These are phyloP conservation scores for Penicillium silybi DNA, from an alignment of 495 filamentous ascomycete species.

Conservation along the genomic window DNA sequence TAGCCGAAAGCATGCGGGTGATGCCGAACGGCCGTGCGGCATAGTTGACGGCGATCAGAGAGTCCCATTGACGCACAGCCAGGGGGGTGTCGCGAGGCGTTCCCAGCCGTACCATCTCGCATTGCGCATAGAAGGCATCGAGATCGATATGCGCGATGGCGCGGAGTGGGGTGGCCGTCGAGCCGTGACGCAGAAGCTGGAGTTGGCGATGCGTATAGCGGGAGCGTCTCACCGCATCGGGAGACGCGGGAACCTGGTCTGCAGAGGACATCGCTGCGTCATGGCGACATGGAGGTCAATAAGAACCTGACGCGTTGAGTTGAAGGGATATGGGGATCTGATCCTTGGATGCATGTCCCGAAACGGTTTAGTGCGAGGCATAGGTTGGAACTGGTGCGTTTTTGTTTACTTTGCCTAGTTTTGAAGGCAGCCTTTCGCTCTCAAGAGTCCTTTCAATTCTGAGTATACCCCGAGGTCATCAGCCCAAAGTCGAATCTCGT, in stretches of 20 bases:
- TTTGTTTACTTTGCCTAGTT: not conserved
- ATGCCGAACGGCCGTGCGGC: constrained; percentile 79
- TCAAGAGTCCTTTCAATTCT: constrained; percentile 1
- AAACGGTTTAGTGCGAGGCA: constrained; percentile 22
- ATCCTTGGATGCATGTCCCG: constrained; percentile 6
- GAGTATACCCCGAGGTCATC: not conserved
- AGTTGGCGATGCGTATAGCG: constrained; percentile 84
- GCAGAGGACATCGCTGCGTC: constrained; percentile 25
- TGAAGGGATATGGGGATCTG: not conserved
- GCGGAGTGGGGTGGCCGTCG: constrained; percentile 70
- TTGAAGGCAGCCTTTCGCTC: no score
- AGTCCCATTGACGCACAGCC: constrained; percentile 79
- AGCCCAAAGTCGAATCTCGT: constrained; percentile 8
- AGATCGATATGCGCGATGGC: constrained; percentile 91
- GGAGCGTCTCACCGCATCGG: constrained; percentile 51
- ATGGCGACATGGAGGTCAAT: constrained; percentile 11
- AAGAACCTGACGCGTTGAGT: not conserved
- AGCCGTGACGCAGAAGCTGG: constrained; percentile 65
- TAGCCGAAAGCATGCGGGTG: constrained; percentile 64
- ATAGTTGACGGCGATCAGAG: constrained; percentile 94
- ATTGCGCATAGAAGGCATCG: constrained; percentile 98
- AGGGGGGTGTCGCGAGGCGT: constrained; percentile 71
- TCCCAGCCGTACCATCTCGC: constrained; percentile 81
- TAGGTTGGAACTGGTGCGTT: constrained; percentile 1
- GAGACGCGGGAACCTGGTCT: constrained; percentile 28